A percentile compares a stretch with the other conserved stretches of the same genome.
Evolutionary conservation across 441 rosid species (phyloP).

Genomic region (Gossypium schwendimanii): DNA sequence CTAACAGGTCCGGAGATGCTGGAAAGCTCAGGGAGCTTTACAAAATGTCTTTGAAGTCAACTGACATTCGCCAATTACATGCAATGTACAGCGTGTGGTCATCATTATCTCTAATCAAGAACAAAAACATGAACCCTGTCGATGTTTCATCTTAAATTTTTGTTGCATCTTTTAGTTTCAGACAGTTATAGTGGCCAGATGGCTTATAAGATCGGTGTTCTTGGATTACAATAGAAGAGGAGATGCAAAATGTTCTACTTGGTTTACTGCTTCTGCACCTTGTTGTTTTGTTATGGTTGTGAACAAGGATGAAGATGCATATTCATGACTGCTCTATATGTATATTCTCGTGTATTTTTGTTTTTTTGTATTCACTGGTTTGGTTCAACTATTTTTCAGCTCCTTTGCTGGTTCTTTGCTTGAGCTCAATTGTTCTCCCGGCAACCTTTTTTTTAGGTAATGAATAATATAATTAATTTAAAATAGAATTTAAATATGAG

Average conservation of each 20-base stretch:
- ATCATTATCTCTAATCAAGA: constrained; percentile 20
- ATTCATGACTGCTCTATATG: neutral
- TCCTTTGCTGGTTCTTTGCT: no score
- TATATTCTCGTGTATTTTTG: neutral
- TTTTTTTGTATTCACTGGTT: neutral
- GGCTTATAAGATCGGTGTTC: no score
- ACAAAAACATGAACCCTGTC: neutral
- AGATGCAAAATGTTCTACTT: no score
- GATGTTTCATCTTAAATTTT: neutral
- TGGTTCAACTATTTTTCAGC: no score
- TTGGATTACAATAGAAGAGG: no score
- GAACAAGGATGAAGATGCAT: neutral
- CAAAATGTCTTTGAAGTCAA: constrained; percentile 59
- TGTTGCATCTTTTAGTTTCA: neutral
- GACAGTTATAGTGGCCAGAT: neutral
- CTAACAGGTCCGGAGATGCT: constrained; percentile 37
- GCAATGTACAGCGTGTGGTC: constrained; percentile 60
- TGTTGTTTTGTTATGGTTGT: neutral
- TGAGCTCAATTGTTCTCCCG: no score
- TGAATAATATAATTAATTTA: no score
- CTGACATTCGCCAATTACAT: constrained; percentile 41
- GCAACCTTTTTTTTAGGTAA: no score
- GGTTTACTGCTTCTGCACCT: neutral
- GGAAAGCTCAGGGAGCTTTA: constrained; percentile 72
- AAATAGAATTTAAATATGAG: no score